phyloP scores from a whole-genome alignment of 2,329 filamentous ascomycete genomes.

The Catunica adiposa region DNA sequence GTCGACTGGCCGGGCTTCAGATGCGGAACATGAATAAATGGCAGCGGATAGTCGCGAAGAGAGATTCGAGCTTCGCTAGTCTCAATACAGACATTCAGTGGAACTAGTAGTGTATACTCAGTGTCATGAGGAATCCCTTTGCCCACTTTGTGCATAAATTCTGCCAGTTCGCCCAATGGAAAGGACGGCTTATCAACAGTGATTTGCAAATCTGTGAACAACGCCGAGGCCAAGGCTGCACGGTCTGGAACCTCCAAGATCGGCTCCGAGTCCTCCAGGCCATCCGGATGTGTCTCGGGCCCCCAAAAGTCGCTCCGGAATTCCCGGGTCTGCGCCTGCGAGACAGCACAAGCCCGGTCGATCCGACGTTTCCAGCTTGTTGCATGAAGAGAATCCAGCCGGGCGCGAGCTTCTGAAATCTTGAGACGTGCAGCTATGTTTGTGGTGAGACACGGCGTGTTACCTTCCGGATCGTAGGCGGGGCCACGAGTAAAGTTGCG shows the following conservation, averaged over 20 bases:
- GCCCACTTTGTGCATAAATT: conserved; percentile 76
- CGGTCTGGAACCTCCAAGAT: conserved; percentile 74
- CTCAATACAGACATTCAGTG: conserved; percentile 74
- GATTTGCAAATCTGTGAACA: conserved; percentile 73
- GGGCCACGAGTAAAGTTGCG: conserved; percentile 37
- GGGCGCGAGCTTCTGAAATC: conserved; percentile 58
- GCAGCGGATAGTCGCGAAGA: conserved; percentile 83
- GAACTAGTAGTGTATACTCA: conserved; percentile 75
- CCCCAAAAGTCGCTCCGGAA: conserved; percentile 70
- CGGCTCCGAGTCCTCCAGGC: conserved; percentile 65
- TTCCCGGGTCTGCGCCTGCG: conserved; percentile 60
- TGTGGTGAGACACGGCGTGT: conserved; percentile 24
- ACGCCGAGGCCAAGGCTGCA: conserved; percentile 63
- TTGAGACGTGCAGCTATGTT: conserved; percentile 23
- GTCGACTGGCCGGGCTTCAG: conserved; percentile 66
- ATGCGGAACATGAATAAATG: conserved; percentile 74
- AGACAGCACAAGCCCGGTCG: conserved; percentile 53
- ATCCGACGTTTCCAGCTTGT: conserved; percentile 88
- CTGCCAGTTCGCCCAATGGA: conserved; percentile 60
- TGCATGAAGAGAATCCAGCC: conserved; percentile 64
- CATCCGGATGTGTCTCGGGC: conserved; percentile 61
- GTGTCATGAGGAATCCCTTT: conserved; percentile 92
- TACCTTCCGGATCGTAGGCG: conserved; percentile 67
- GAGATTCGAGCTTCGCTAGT: conserved; percentile 82
- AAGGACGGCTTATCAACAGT: conserved; percentile 87